Base-by-base conservation (phyloP, 73 alveolate genomes). In the Paramecium sonneborni region DNA sequence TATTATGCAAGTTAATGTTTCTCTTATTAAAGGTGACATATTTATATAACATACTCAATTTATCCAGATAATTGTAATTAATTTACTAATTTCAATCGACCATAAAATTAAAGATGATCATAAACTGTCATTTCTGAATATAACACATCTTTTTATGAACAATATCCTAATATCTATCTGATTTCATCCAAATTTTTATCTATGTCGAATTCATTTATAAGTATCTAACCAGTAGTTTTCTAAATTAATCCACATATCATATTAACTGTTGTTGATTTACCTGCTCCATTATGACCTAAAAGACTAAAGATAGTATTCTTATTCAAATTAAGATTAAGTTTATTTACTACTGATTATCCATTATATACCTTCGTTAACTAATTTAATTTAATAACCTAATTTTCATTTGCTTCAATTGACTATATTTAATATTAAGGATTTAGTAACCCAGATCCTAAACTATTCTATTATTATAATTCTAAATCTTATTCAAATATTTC, bases 261-360 rank as follows among this genome's bases (percentile, higher is more conserved):
- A 18, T 88, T 62, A 67, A 94, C 69, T 1, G 96, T 92, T 5
- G 97, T 94, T 14, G 97, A 92, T 85, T 94, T 94, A 1, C 97
- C 97, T 20, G 97, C 95, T 21, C 97, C 97, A 85, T 94, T 94
- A 52, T 94, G 97, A 5, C 97, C 97, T 46, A 94, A 74, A 11
- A 94, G 57, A 85, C 95, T 46, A 68, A 69, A 92, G 18, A 94
- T 93, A 34, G 88, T 92, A 62, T 62, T 32, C 24, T 62, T 62
- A 14, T 62, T 30, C 1, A 62, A 6, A 62, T 26, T 62, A 5
- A 62, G 24, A 62, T 26, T 62, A 12, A 62, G 1, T 23, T 62
- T 26, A 62, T 26, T 62, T 9, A 62, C 84, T 3, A 62, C 84
- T 30, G 18, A 15, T 32, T 62, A 62, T 62, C 84, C 84, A 62